Evolutionary conservation across 768 basidiomycete species (phyloP), one percentile per base, ranked within the genome.

Genomic region (Russula virescens): DNA sequence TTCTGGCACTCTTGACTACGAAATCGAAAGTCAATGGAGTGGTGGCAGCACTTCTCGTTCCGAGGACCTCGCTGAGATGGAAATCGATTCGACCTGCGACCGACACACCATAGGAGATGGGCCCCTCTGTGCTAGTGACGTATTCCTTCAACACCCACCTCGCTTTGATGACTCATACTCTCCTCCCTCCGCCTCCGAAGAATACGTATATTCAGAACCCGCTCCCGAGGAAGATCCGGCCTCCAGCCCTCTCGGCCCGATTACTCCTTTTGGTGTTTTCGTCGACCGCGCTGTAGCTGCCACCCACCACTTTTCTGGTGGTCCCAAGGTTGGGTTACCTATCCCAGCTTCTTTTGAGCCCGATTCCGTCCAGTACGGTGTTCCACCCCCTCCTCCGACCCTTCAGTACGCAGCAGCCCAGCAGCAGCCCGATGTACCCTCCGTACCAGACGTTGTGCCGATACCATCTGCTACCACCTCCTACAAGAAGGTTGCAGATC

Each of bases 181-280:
- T 26, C 86, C 87, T 23, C 75, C 85, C 51, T 80, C 83, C 62
- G 86, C 85, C 51, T 80, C 83, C 62, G 86, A 88, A 71, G 85
- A 87, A 70, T 34, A 51, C 62, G 77, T 82, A 64, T 88, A 86
- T 8, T 84, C 86, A 23, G 81, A 79, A 50, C 75, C 76, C 61
- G 76, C 72, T 60, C 77, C 74, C 65, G 80, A 75, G 38, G 81
- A 78, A 60, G 85, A 86, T 67, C 71, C 75, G 21, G 78, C 72
- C 38, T 88, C 86, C 6, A 91, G 89, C 69, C 88, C 89, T 6
- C 73, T 88, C 49, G 87, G 83, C 58, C 89, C 89, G 4, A 70
- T 86, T 66, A 91, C 89, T 45, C 89, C 89, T 54, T 90, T 91
- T 66, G 84, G 82, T 49, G 83, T 89, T 64, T 91, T 82, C 62